Conservation (phyloP, 169 alveolate genomes). For the Amoebophrya sp. region DNA sequence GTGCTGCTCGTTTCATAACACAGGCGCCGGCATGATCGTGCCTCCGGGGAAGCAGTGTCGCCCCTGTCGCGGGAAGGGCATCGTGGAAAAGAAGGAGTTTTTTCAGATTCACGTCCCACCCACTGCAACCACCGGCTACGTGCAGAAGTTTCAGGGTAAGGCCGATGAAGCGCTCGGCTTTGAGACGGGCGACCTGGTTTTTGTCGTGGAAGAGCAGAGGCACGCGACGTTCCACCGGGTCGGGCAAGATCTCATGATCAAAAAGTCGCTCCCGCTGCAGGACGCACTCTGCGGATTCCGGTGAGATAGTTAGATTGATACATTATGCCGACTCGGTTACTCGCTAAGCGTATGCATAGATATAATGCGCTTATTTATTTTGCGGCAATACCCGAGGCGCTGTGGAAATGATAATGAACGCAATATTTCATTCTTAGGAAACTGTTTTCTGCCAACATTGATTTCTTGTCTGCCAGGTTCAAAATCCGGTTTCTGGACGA, state of each 20-base stretch:
- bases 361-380: too few relatives aligned
- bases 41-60: neutral
- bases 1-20: too few relatives aligned
- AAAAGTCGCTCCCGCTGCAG: neutral
- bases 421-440: too few relatives aligned
- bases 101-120: neutral
- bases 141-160: neutral
- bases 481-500: neutral
- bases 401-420: too few relatives aligned
- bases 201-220: neutral
- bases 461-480: too few relatives aligned
- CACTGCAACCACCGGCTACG: neutral
- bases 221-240: neutral
- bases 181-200: neutral
- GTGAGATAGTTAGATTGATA: too few relatives aligned
- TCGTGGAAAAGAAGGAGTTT: neutral
- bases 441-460: too few relatives aligned
- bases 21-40: neutral
- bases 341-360: too few relatives aligned
- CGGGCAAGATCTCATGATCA: neutral
- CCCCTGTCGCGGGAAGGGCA: neutral
- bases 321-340: too few relatives aligned
- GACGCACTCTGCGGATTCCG: slow-evolving; percentile 5
- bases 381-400: too few relatives aligned
- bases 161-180: neutral